A percentile compares a stretch with the other conserved stretches of the same genome.
Conservation (phyloP, 2,329 filamentous ascomycete species). For the Arthrobotrys musiformis region DNA sequence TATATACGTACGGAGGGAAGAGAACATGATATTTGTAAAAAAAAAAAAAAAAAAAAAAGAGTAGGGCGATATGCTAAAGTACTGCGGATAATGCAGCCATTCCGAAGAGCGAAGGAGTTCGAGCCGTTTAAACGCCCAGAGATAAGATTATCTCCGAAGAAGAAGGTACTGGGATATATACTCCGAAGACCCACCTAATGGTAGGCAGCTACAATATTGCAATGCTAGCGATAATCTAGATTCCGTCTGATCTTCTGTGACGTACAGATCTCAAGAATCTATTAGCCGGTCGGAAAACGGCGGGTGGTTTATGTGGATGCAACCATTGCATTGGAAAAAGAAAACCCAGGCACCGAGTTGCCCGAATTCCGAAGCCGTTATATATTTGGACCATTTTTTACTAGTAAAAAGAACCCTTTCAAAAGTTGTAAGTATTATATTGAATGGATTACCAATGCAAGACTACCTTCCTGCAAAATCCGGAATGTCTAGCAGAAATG, state of each 20-base stretch:
- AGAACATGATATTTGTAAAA: background rate
- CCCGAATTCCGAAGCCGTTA: background rate
- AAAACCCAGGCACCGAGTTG: slow-evolving; percentile 7
- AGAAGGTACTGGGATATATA: slow-evolving; percentile 6
- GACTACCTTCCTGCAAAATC: slow-evolving; percentile 25
- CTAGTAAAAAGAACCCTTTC: background rate
- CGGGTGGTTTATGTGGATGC: background rate
- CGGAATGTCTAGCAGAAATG: slow-evolving; percentile 16
- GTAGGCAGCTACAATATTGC: background rate
- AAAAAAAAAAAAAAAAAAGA: too few relatives aligned
- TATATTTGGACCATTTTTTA: background rate
- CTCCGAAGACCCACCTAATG: background rate
- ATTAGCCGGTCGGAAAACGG: background rate
- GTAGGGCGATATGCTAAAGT: background rate
- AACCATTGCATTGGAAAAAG: background rate
- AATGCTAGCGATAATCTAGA: too few relatives aligned
- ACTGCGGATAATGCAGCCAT: background rate
- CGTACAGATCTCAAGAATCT: background rate
- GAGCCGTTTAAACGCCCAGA: background rate
- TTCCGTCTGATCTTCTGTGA: slow-evolving; percentile 32
- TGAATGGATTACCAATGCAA: background rate
- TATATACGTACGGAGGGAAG: background rate
- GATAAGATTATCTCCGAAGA: slow-evolving; percentile 25
- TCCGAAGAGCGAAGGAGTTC: slow-evolving; percentile 1
- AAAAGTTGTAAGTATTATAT: background rate